phyloP scores from a whole-genome alignment of 345 rosid genomes.

The Gossypium longicalyx region DNA sequence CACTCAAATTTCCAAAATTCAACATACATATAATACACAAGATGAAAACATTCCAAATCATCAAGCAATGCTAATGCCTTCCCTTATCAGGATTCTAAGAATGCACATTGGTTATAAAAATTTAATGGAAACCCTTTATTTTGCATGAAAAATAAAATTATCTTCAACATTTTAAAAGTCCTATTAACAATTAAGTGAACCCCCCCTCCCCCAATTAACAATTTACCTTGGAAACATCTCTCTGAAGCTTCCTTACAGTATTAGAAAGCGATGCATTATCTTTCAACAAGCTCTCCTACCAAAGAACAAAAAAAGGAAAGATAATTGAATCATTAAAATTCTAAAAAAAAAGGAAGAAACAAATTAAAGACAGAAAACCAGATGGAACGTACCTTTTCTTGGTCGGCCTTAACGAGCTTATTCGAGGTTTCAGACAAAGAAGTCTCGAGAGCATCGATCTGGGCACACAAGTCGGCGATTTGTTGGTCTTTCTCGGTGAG shows the following conservation, averaged over 20 bases:
- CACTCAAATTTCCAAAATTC: constrained; percentile 27
- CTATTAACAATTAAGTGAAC: neutral
- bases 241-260: constrained; percentile 77
- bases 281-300: constrained; percentile 65
- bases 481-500: constrained; percentile 63
- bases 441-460: constrained; percentile 60
- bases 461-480: constrained; percentile 60
- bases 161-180: neutral
- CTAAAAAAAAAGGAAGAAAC: neutral
- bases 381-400: constrained; percentile 61
- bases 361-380: neutral
- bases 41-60: neutral
- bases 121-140: neutral
- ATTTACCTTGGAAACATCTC: constrained; percentile 87
- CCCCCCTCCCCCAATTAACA: neutral
- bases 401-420: constrained; percentile 50
- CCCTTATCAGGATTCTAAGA: neutral
- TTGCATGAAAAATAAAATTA: constrained; percentile 3
- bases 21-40: neutral
- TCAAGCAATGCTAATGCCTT: neutral
- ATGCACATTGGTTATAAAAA: neutral
- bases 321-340: neutral
- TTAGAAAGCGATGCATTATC: constrained; percentile 58
- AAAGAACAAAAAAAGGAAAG: neutral
- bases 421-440: constrained; percentile 57